Evolutionary conservation across 768 basidiomycete genomes (phyloP).

Genomic region (Pleurotus tuber-regium): DNA sequence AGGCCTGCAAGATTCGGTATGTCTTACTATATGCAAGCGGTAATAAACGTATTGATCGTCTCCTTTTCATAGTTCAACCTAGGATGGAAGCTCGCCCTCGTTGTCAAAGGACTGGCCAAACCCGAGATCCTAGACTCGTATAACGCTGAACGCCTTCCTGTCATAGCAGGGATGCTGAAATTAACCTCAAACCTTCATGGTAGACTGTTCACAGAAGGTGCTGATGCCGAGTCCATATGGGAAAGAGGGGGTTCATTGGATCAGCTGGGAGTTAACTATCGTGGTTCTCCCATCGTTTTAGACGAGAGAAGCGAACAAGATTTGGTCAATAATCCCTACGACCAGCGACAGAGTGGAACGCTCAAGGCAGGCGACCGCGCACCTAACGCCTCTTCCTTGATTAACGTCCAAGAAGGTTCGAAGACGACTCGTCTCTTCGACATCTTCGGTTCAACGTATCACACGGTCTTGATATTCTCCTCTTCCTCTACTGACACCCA

Average conservation of each 20-base stretch:
- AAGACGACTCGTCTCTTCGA: not conserved
- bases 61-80: slow-evolving; percentile 22
- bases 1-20: slow-evolving; percentile 17
- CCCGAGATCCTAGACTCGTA: slow-evolving; percentile 20
- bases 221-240: not conserved
- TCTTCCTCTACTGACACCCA: not conserved
- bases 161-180: slow-evolving; percentile 34
- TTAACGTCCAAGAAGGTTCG: not conserved
- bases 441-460: slow-evolving; percentile 4
- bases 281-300: slow-evolving; percentile 20
- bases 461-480: slow-evolving; percentile 10
- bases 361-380: slow-evolving; percentile 4
- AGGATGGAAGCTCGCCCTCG: slow-evolving; percentile 23
- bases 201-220: slow-evolving; percentile 10
- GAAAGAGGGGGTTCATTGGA: slow-evolving; percentile 11
- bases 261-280: slow-evolving; percentile 28
- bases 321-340: slow-evolving; percentile 17
- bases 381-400: slow-evolving; percentile 8
- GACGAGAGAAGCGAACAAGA: not conserved
- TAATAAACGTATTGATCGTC: slow-evolving; percentile 1
- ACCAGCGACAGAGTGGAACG: slow-evolving; percentile 13
- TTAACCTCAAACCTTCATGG: slow-evolving; percentile 19
- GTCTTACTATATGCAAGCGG: slow-evolving; percentile 13
- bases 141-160: slow-evolving; percentile 24
- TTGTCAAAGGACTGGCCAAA: slow-evolving; percentile 14